Base-by-base conservation (phyloP, 495 filamentous ascomycete species). In the Cryomyces minteri region DNA sequence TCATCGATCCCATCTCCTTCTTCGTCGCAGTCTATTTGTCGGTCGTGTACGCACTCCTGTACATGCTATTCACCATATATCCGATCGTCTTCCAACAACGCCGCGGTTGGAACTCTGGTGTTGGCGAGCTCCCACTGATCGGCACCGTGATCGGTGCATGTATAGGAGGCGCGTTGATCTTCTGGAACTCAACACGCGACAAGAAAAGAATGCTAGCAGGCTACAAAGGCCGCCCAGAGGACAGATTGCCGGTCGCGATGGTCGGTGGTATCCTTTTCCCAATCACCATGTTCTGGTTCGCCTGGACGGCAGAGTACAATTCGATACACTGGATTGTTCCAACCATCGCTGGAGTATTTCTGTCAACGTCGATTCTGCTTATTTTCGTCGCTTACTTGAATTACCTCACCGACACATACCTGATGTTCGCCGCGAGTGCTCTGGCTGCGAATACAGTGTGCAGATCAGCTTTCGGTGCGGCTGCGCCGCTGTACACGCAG, bases 61-160 rank as follows among this genome's bases (percentile, higher is more conserved):
- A 79, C 54, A 73, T 77, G 71, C 64, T 73, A 46, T 68, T 76
- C 33, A 65, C 62, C 36, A 64, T 65, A 12, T 69, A 73, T 39
- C 72, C 72, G 10, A 69, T 74, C 48, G 71, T 73, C 41, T 76
- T 75, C 52, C 59, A 64, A 38, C 57, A 74, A 52, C 58, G 68
- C 33, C 59, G 71, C 8, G 68, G 69, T 5, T 77, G 70, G 71
- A 65, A 65, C 32, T 51, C 58, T 5, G 54, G 74, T 5, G 61
- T 70, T 8, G 64, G 68, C 9, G 66, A 69, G 39, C 57, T 79
- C 43, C 72, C 73, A 4, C 64, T 77, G 39, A 46, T 75, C 31
- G 64, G 66, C 32, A 66, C 67, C 0, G 50, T 72, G 31, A 44
- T 69, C 14, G 74, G 74, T 4, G n/a, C n/a, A n/a, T 69, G 66